Conservation (phyloP, 1,139 yeast genomes). For the Yamadazyma membranifaciens region DNA sequence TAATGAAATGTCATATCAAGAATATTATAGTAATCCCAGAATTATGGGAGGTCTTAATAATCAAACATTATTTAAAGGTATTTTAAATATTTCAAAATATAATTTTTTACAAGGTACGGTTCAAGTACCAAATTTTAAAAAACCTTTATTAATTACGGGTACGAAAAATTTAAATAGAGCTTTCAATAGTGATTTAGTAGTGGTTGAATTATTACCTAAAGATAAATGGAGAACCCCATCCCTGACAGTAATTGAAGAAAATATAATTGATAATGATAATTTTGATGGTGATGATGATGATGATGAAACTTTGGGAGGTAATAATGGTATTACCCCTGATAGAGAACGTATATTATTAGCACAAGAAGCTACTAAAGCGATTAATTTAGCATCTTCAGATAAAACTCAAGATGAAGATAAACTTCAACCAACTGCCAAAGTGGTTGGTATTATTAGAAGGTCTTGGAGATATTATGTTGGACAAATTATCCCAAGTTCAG, state of each 20-base stretch:
- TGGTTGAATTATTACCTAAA: conserved; percentile 85
- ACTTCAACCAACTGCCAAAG: conserved; percentile 85
- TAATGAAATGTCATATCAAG: conserved; percentile 64
- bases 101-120: conserved; percentile 89
- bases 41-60: conserved; percentile 87
- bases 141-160: conserved; percentile 81
- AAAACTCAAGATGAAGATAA: conserved; percentile 32
- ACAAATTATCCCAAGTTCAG: conserved; percentile 81
- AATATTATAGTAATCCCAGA: conserved; percentile 77
- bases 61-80: conserved; percentile 87
- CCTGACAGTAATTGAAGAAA: conserved; percentile 74
- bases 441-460: conserved; percentile 85
- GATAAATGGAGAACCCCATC: conserved; percentile 89
- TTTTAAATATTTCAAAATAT: conserved; percentile 75
- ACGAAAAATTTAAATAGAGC: conserved; percentile 85
- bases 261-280: conserved; percentile 57
- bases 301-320: conserved; percentile 3
- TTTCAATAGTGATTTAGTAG: conserved; percentile 88
- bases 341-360: conserved; percentile 73
- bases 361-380: conserved; percentile 71
- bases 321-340: conserved; percentile 55
- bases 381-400: conserved; percentile 27
- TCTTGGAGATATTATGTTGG: conserved; percentile 98
- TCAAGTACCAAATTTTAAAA: conserved; percentile 68
- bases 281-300: conserved; percentile 54